Base-by-base conservation (phyloP, 306 rosid genomes). In the Lotus japonicus region DNA sequence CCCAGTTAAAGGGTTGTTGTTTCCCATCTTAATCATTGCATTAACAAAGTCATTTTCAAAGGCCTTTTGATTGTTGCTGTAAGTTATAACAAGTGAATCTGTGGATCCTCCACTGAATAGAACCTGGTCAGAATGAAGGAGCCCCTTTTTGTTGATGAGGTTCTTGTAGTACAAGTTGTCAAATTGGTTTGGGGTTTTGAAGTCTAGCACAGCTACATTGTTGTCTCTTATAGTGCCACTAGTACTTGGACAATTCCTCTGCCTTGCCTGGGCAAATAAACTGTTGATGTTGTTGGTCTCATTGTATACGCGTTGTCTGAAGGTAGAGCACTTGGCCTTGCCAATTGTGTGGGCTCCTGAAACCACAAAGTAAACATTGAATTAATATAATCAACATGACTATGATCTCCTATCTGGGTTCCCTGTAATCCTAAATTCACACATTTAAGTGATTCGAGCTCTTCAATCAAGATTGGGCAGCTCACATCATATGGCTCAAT, bases 341-440 rank as follows among this genome's bases (percentile, higher is more conserved):
- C 98, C 98, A 15, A 92, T 86, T 23, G 98, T 92, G 82, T 89
- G 98, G 0, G 84, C 91, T 52, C 98, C 98, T 89, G 64, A 58
- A 46, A 64, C 1, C 62, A 54, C 54, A 46, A 35, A 11, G 11
- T 42, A 63, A 46, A 36, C 21, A 6, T 16, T 6, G 10, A 35
- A 41, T 60, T n/a, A 65, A n/a, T n/a, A n/a, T n/a, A n/a, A n/a
- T 46, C 4, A 39, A 21, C 38, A 31, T 0, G n/a, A 26, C 11
- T 31, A 46, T 74, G 19, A 57, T 44, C 36, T 16, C 12, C 0
- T 3, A 26, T 26, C n/a, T n/a, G n/a, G n/a, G n/a, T n/a, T n/a
- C 31, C 31, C 4, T 26, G 4, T 26, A 3, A 26, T 26, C 4
- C 31, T 26, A n/a, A 26, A 26, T 26, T 26, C 31, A 26, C 2